Conservation (phyloP, 2,329 filamentous ascomycete genomes). For the Colletotrichum tropicale region DNA sequence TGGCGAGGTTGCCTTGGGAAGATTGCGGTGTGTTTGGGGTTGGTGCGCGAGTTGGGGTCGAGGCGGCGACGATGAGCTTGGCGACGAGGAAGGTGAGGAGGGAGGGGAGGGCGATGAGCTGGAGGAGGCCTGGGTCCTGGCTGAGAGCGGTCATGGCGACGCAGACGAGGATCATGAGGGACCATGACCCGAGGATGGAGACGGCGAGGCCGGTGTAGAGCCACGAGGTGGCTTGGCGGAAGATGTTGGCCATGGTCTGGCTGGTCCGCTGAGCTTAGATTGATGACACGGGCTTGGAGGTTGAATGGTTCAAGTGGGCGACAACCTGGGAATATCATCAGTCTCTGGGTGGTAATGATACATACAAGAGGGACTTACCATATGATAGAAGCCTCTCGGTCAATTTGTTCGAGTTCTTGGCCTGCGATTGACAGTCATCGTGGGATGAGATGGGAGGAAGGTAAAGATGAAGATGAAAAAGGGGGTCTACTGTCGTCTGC, state of each 20-base stretch:
- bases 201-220: conserved; percentile 10
- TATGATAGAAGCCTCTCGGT: rapidly evolving
- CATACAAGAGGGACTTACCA: not conserved
- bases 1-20: not conserved
- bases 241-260: not conserved
- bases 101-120: conserved; percentile 13
- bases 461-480: not conserved
- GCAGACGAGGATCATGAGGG: not conserved
- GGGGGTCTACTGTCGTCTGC: not conserved
- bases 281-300: not conserved
- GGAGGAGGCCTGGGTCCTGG: not conserved
- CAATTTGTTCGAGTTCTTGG: not conserved
- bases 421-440: not conserved
- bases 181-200: not conserved
- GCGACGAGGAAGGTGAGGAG: conserved; percentile 15
- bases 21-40: not conserved
- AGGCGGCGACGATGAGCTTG: conserved; percentile 4
- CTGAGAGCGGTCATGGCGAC: not conserved
- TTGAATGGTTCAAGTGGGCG: rapidly evolving
- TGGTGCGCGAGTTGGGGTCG: not conserved
- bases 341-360: not conserved
- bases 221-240: conserved; percentile 11
- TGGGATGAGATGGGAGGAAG: not conserved
- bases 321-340: rapidly evolving
- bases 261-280: not conserved